phyloP scores from a whole-genome alignment of 1,284 basidiomycete species.

The Sporisorium exsertum region DNA sequence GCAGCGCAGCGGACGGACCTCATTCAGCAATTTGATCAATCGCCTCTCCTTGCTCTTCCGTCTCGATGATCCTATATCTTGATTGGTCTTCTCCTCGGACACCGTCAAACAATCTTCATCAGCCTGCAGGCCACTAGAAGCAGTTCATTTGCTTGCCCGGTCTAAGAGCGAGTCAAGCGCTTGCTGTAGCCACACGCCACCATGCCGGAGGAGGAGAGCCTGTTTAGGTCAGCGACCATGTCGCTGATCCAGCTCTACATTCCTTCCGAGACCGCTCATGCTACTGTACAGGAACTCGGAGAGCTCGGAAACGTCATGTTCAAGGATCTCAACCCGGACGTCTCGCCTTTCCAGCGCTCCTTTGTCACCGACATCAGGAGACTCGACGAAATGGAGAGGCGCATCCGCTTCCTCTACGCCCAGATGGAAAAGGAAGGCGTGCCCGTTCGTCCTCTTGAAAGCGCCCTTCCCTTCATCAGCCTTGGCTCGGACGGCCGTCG shows the following conservation, averaged over 20 bases:
- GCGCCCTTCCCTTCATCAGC: slow-evolving; percentile 65
- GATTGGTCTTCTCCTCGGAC: not conserved
- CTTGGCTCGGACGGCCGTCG: slow-evolving; percentile 72
- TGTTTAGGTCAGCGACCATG: slow-evolving; percentile 74
- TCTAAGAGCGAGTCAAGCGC: slow-evolving; percentile 5
- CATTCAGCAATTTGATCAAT: not conserved
- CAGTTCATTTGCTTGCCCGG: not conserved
- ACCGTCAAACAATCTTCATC: slow-evolving; percentile 2
- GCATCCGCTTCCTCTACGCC: slow-evolving; percentile 86
- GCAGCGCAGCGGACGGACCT: slow-evolving; percentile 25
- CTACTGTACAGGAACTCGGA: slow-evolving; percentile 92
- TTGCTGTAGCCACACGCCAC: slow-evolving; percentile 19
- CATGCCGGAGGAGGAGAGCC: slow-evolving; percentile 61
- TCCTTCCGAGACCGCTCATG: slow-evolving; percentile 96
- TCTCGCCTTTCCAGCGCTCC: slow-evolving; percentile 98
- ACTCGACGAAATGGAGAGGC: slow-evolving; percentile 94
- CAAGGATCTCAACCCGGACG: slow-evolving; percentile 94
- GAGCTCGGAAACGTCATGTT: slow-evolving; percentile 97
- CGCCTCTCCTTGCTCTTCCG: not conserved
- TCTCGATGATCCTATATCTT: not conserved
- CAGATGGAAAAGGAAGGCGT: slow-evolving; percentile 87
- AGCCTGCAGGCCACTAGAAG: not conserved
- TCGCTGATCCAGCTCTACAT: slow-evolving; percentile 98
- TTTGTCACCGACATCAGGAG: slow-evolving; percentile 95
- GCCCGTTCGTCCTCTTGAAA: slow-evolving; percentile 74